phyloP scores from a whole-genome alignment of 495 filamentous ascomycete species.

The Amniculicola lignicola region DNA sequence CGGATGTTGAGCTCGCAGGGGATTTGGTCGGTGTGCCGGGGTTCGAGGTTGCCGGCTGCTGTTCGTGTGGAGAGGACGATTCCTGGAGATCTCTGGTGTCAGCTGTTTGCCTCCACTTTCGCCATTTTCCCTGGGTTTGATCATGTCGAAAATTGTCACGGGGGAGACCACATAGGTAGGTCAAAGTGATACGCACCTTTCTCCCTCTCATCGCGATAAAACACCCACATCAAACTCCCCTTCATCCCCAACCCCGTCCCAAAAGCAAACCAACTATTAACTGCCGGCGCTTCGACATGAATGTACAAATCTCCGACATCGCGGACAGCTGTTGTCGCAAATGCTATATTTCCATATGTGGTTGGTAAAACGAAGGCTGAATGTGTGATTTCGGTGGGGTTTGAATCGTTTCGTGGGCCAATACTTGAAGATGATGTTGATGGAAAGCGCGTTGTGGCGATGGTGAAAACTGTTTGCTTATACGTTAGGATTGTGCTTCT shows the following conservation, averaged over 20 bases:
- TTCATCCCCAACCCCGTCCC: constrained; percentile 55
- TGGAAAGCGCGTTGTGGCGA: too few relatives aligned
- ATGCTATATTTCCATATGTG: constrained; percentile 42
- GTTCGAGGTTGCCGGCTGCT: constrained; percentile 49
- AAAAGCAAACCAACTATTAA: constrained; percentile 48
- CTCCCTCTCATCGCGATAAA: constrained; percentile 46
- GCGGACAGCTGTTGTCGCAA: constrained; percentile 48
- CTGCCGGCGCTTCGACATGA: constrained; percentile 46
- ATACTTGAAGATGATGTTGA: too few relatives aligned
- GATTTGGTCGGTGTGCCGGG: constrained; percentile 44
- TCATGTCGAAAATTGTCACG: not conserved
- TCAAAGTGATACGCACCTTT: constrained; percentile 31
- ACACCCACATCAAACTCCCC: constrained; percentile 51
- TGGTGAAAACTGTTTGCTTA: too few relatives aligned
- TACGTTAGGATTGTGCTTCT: too few relatives aligned
- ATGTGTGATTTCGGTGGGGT: too few relatives aligned
- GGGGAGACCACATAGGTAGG: not conserved
- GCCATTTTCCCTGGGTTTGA: not conserved
- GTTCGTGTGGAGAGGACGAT: constrained; percentile 52
- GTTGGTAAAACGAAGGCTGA: constrained; percentile 19
- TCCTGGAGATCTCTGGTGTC: constrained; percentile 31
- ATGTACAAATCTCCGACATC: constrained; percentile 48
- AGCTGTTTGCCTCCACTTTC: too few relatives aligned
- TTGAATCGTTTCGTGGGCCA: too few relatives aligned
- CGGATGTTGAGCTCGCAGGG: constrained; percentile 36